Evolutionary conservation across 768 basidiomycete species (phyloP).

Genomic region (Ramaria sp.): DNA sequence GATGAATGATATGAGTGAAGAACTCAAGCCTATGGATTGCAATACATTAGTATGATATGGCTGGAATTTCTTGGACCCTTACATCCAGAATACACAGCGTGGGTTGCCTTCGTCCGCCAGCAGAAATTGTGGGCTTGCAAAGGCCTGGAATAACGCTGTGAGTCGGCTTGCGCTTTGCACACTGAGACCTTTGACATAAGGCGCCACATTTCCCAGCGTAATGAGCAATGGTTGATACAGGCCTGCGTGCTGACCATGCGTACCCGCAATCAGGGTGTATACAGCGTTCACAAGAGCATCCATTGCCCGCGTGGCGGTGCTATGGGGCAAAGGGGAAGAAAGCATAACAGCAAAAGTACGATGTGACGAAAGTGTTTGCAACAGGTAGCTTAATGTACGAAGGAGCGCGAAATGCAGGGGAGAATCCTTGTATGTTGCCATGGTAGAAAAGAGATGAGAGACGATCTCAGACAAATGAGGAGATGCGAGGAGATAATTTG

Average conservation of each 20-base stretch:
- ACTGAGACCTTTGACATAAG: slow-evolving; percentile 72
- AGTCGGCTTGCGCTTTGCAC: slow-evolving; percentile 76
- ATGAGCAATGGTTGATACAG: slow-evolving; percentile 91
- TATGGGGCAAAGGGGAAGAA: slow-evolving; percentile 57
- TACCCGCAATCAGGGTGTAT: slow-evolving; percentile 83
- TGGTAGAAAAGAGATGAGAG: slow-evolving; percentile 5
- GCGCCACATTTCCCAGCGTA: slow-evolving; percentile 78
- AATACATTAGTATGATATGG: neutral
- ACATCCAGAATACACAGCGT: slow-evolving; percentile 82
- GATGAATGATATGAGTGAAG: slow-evolving; percentile 76
- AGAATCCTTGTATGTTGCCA: slow-evolving; percentile 4
- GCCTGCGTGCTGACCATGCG: slow-evolving; percentile 69
- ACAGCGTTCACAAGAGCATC: slow-evolving; percentile 49
- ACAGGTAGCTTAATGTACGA: slow-evolving; percentile 79
- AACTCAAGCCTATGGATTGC: slow-evolving; percentile 59
- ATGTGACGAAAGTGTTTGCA: slow-evolving; percentile 87
- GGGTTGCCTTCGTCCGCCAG: slow-evolving; percentile 94
- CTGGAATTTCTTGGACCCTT: neutral
- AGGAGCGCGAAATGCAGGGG: slow-evolving; percentile 39
- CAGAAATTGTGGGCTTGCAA: slow-evolving; percentile 81
- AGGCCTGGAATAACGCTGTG: slow-evolving; percentile 82
- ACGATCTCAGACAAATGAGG: neutral
- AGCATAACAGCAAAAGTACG: slow-evolving; percentile 63
- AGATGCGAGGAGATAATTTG: slow-evolving; percentile 53
- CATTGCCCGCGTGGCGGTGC: slow-evolving; percentile 57